These are phyloP conservation scores for Cercospora zeina DNA, from an alignment of 2,329 filamentous ascomycete species.

Conservation along the genomic window DNA sequence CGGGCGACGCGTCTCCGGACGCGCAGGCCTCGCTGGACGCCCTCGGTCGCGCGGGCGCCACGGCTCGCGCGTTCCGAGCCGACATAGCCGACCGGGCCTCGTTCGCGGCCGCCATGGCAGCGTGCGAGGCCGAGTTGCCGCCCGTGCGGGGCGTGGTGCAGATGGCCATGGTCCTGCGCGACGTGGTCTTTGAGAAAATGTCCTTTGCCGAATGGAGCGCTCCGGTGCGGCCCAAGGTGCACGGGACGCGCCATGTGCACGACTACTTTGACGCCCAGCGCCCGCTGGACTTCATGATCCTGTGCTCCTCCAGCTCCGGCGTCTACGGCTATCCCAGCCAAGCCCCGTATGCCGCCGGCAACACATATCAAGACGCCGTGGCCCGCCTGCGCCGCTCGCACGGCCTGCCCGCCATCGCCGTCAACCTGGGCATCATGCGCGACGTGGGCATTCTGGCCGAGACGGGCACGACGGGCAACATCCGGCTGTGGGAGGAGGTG, in stretches of 20 bases:
- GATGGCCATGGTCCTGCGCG: slow-evolving; percentile 18
- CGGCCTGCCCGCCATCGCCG: neutral
- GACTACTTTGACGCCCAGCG: too few species aligned
- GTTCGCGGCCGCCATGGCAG: too few species aligned
- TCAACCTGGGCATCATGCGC: neutral
- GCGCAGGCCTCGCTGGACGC: too few species aligned
- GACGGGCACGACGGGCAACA: too few species aligned
- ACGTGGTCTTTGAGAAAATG: slow-evolving; percentile 17
- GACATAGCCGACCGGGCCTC: too few species aligned
- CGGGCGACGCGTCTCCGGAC: too few species aligned
- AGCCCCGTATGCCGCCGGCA: neutral
- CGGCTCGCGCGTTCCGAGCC: too few species aligned
- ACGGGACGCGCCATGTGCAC: slow-evolving; percentile 4
- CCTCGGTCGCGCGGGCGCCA: too few species aligned
- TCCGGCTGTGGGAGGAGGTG: too few species aligned
- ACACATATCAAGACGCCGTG: neutral
- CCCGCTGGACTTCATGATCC: neutral
- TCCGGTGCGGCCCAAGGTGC: slow-evolving; percentile 14
- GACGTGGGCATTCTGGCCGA: neutral
- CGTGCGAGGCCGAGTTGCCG: neutral
- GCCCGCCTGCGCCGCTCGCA: neutral
- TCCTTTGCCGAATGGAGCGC: slow-evolving; percentile 13
- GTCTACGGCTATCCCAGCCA: neutral
- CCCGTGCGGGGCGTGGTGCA: slow-evolving; percentile 18
- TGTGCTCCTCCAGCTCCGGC: neutral